phyloP scores from a whole-genome alignment of 371 early-diverging fungal genomes.

The Zopfochytrium polystomum region DNA sequence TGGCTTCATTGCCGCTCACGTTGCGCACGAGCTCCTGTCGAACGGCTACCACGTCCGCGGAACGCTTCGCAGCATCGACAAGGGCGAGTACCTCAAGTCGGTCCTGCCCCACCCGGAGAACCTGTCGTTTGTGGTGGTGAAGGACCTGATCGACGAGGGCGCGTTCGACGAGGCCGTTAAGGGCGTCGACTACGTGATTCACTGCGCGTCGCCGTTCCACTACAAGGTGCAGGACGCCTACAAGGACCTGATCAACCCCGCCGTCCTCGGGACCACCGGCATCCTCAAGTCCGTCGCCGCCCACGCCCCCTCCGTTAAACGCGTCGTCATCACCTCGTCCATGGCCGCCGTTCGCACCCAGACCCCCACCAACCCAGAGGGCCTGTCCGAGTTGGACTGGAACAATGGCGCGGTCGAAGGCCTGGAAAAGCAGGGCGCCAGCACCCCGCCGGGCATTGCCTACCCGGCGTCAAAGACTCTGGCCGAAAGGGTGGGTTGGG shows the following conservation, averaged over 20 bases:
- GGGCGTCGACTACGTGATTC: slow-evolving; percentile 30
- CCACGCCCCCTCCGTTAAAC: slow-evolving; percentile 7
- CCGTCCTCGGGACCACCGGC: slow-evolving; percentile 37
- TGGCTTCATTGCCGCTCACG: slow-evolving; percentile 31
- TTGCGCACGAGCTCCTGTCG: slow-evolving; percentile 28
- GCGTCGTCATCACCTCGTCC: slow-evolving; percentile 38
- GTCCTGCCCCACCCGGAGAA: slow-evolving; percentile 22
- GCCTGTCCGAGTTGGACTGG: slow-evolving; percentile 36
- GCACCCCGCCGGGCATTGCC: slow-evolving; percentile 5
- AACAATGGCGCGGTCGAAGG: slow-evolving; percentile 18
- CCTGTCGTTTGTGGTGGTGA: slow-evolving; percentile 24
- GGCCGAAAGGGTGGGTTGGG: slow-evolving; percentile 41
- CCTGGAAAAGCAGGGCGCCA: slow-evolving; percentile 14
- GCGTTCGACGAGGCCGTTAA: slow-evolving; percentile 41
- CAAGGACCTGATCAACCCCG: slow-evolving; percentile 36
- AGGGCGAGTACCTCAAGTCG: slow-evolving; percentile 9
- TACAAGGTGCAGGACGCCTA: slow-evolving; percentile 22
- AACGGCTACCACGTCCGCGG: slow-evolving; percentile 27
- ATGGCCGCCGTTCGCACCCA: slow-evolving; percentile 29
- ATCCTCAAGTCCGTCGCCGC: slow-evolving; percentile 21
- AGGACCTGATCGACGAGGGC: slow-evolving; percentile 20
- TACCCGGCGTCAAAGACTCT: slow-evolving; percentile 32
- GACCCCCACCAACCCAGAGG: slow-evolving; percentile 10
- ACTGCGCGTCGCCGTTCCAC: slow-evolving; percentile 40
- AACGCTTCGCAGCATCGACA: slow-evolving; percentile 24